A percentile compares a stretch with the other conserved stretches of the same genome.
phyloP scores from a whole-genome alignment of 192 early-diverging fungal species.

The Dispira parvispora region DNA sequence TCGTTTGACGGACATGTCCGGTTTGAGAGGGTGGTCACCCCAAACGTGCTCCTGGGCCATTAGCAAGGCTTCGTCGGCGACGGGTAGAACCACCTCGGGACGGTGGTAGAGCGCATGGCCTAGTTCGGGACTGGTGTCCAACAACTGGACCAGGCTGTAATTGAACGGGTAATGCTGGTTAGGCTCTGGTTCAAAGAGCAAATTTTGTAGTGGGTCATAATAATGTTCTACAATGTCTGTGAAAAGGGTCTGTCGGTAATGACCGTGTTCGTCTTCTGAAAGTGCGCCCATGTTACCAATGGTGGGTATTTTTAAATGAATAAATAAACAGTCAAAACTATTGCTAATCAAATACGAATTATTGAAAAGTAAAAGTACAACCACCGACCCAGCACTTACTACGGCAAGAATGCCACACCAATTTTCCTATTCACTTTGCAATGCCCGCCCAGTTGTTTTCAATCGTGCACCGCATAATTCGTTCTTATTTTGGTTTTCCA shows the following conservation, averaged over 20 bases:
- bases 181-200: neutral
- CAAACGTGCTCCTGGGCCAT: neutral
- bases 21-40: neutral
- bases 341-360: no score
- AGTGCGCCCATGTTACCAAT: no score
- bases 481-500: no score
- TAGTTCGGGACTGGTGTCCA: neutral
- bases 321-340: no score
- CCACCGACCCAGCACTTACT: no score
- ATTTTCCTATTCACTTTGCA: no score
- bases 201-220: neutral
- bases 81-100: slow-evolving; percentile 2
- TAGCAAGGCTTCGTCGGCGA: neutral
- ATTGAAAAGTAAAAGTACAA: no score
- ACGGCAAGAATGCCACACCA: no score
- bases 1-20: slow-evolving; percentile 16
- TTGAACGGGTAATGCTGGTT: slow-evolving; percentile 7
- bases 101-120: neutral
- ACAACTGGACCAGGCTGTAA: neutral
- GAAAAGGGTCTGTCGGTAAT: neutral
- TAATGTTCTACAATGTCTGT: slow-evolving; percentile 1
- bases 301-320: no score
- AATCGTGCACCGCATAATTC: no score
- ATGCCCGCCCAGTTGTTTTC: no score
- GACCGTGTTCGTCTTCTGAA: no score